Conservation (phyloP, 2,329 filamentous ascomycete genomes). For the Aspergillus terreus region DNA sequence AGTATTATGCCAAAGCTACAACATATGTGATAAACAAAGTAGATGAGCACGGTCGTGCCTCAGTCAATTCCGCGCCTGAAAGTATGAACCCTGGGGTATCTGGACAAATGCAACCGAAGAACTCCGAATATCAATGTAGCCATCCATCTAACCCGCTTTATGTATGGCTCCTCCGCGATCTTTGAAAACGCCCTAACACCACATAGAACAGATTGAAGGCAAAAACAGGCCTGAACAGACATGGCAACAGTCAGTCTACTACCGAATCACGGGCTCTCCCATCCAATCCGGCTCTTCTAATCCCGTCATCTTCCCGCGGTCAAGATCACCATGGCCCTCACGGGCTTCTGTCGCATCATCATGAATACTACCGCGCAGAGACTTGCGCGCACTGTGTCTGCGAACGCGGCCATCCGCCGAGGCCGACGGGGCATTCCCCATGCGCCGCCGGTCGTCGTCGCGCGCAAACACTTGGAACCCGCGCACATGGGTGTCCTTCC, state of each 20-base stretch:
- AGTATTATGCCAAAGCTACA: too few relatives aligned
- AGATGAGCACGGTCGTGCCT: too few relatives aligned
- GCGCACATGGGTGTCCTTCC: slow-evolving; percentile 96
- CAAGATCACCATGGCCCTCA: slow-evolving; percentile 21
- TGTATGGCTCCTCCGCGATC: background rate
- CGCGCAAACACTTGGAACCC: slow-evolving; percentile 79
- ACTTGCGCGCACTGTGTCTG: slow-evolving; percentile 28
- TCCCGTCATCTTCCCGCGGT: slow-evolving; percentile 24
- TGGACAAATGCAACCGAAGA: slow-evolving; percentile 2
- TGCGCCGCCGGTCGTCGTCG: slow-evolving; percentile 37
- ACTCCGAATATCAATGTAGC: slow-evolving; percentile 7
- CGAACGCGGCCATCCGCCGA: slow-evolving; percentile 29
- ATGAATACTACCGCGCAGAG: slow-evolving; percentile 22
- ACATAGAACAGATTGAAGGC: background rate
- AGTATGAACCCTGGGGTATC: slow-evolving; percentile 6
- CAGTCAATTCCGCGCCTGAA: too few relatives aligned
- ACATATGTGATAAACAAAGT: too few relatives aligned
- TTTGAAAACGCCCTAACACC: too few relatives aligned
- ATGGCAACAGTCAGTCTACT: background rate
- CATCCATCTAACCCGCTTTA: background rate
- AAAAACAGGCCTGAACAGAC: background rate
- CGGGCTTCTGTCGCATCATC: slow-evolving; percentile 19
- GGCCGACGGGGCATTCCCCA: slow-evolving; percentile 29
- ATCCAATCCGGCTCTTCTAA: slow-evolving; percentile 48
- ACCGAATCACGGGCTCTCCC: slow-evolving; percentile 47